Base-by-base conservation (phyloP, 768 basidiomycete genomes). In the Leccinum obscurum region DNA sequence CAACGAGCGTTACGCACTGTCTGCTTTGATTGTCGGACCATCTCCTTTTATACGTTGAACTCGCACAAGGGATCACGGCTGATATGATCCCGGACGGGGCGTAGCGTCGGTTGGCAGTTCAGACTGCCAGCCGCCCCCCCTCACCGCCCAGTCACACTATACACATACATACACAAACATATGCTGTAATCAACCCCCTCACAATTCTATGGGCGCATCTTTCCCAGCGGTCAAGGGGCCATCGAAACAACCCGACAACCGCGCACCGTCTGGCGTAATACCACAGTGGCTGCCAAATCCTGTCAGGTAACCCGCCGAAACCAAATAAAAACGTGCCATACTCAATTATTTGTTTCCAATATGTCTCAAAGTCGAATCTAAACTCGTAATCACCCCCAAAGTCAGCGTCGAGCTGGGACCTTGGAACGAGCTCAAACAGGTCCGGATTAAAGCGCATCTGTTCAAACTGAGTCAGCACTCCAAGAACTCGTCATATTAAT, bases 391-490 rank as follows among this genome's bases (percentile, higher is more conserved):
- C 81, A 1, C 93, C 93, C 14, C 91, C 92, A 70, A 94, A 93
- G 64, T 90, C 90, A 1, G 85, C 83, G 68, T 93, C 92, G 9
- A 95, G 83, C 57, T 95, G 93, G 4, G 82, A 81, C 7, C 74
- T 76, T 6, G 92, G 89, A 22, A 94, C 80, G 49, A 95, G 84
- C 61, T 92, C 89, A 41, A 81, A 72, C 6, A 95, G 78, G 65
- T 92, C 82, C 4, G 93, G 92, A 69, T 95, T 95, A 73, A 95
- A 95, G 24, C 88, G 85, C 87, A 95, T 92, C 89, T 92, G 48
- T 10, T 50, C 44, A 8, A 17, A 32, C 24, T 49, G 7, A 55
- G 63, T 62, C 35, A 56, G 6, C 20, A 15, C 26, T 37, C 57
- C 35, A 26, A 44, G 46, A 34, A 15, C 32, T n/a, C 24, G 34